Base-by-base conservation (phyloP, 768 basidiomycete genomes). In the Russula emetica region DNA sequence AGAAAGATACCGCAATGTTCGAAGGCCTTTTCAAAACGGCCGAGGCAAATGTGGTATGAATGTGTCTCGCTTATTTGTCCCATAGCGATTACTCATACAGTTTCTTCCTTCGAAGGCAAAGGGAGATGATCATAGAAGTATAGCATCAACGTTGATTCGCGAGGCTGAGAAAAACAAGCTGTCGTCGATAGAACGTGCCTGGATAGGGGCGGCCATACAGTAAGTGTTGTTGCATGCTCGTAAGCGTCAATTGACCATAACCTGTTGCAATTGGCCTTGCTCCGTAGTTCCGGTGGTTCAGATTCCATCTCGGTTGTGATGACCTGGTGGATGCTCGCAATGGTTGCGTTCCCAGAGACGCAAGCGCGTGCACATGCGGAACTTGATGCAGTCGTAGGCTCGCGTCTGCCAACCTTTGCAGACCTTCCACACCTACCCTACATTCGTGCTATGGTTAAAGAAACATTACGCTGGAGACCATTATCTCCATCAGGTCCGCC, bases 291-390 rank as follows among this genome's bases (percentile, higher is more conserved):
- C 38, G 62, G 9, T 40, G 63, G 47, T n/a, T 9, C 58, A 4
- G 58, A 63, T 20, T 52, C 57, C 5, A 58, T 24, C 0, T 44
- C 50, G 9, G 11, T 22, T 2, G 7, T 8, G 52, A 47, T 63
- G 42, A 4, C 22, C 9, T 63, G 62, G 62, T 59, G 50, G 51
- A 16, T 4, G 5, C 32, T 61, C 4, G 62, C 62, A 14, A 58
- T 63, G 32, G 4, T 60, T n/a, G 45, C 58, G 2, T 55, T 54
- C 42, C 62, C 62, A 6, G 53, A 60, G 26, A 55, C 45, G 11
- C 62, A 63, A n/a, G 32, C 32, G 5, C 44, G 62, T 10, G 58
- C 58, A 38, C 51, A 63, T 16, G 58, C 51, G 7, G 62, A 63
- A 30, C 50, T 63, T 28, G 62, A 61, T 20, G 14, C 22, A 3